phyloP scores from a whole-genome alignment of 306 rosid species.

The Parietaria judaica region DNA sequence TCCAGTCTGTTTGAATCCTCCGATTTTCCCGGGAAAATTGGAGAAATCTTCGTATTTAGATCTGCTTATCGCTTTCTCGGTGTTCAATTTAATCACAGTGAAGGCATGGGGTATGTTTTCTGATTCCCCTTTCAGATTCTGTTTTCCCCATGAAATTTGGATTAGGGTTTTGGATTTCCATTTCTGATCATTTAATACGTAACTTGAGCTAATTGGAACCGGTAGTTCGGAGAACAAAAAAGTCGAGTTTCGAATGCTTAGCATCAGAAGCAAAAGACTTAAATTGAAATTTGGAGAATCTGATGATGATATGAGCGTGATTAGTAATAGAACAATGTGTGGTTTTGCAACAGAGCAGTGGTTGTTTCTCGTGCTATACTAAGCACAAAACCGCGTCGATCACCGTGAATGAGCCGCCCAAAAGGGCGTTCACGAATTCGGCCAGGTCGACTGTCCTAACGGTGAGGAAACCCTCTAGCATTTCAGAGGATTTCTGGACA shows the following conservation, averaged over 20 bases:
- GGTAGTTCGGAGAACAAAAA: not conserved
- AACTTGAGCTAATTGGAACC: not conserved
- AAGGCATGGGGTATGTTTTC: constrained; percentile 57
- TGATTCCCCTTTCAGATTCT: constrained; percentile 15
- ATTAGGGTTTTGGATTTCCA: not conserved
- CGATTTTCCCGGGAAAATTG: constrained; percentile 5
- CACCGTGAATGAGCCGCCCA: constrained; percentile 34
- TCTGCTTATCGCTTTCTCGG: constrained; percentile 24
- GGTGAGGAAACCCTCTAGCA: constrained; percentile 45
- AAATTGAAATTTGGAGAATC: not conserved
- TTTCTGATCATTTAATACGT: not conserved
- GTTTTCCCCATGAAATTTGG: constrained; percentile 3
- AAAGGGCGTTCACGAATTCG: constrained; percentile 12
- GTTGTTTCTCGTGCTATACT: constrained; percentile 76
- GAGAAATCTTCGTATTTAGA: constrained; percentile 10
- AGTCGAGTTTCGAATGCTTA: no score
- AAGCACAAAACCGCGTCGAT: constrained; percentile 29
- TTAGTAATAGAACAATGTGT: constrained; percentile 57
- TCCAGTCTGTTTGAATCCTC: constrained; percentile 5
- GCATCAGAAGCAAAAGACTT: no score
- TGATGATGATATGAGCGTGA: constrained; percentile 23
- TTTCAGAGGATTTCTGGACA: constrained; percentile 86
- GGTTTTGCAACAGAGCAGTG: constrained; percentile 98
- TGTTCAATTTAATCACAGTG: constrained; percentile 19
- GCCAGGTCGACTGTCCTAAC: constrained; percentile 25